Evolutionary conservation across 2,329 filamentous ascomycete genomes (phyloP), one percentile per base, ranked within the genome.

Genomic region (Paraconiothyrium brasiliense): DNA sequence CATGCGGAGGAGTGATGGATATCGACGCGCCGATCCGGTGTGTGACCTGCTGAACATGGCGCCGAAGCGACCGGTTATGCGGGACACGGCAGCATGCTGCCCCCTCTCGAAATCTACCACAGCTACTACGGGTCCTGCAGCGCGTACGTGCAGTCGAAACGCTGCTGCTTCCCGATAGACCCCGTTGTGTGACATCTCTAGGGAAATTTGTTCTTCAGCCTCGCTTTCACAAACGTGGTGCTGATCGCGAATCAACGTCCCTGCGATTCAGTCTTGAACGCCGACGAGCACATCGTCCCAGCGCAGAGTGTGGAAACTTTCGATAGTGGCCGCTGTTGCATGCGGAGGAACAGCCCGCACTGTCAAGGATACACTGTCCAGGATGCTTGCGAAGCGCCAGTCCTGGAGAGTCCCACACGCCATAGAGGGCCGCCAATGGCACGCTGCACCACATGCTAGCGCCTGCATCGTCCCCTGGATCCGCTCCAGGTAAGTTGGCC

Each of bases 381-480:
- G 20, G 24, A n/a, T 55, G 16, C 51, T 37, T 37, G 50, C 39
- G 50, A 54, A 59, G 43, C 58, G 51, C 51, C 57, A 32, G 34
- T 30, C 41, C 43, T 51, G 35, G 54, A 35, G 32, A 27, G 46
- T 1, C 46, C 43, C 54, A 37, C 46, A 44, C 58, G 52, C 9
- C 44, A n/a, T 34, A 16, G 39, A 22, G 43, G 32, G 39, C 41
- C 50, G 32, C 48, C 58, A 60, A 52, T 60, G 35, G 58, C 39
- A 22, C 46, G 46, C 34, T 32, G 55, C 44, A 16, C 34, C 27
- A 14, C n/a, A 20, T 43, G 24, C 10, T 52, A 24, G 54, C 51
- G 52, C 52, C 32, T 57, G 44, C 52, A 43, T 9, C 37, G 54
- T 57, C 58, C 52, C 52, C 58, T 60, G 52, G 52, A 56, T 56